phyloP scores from a whole-genome alignment of 352 stramenopile species.

The Phytophthora lateralis region DNA sequence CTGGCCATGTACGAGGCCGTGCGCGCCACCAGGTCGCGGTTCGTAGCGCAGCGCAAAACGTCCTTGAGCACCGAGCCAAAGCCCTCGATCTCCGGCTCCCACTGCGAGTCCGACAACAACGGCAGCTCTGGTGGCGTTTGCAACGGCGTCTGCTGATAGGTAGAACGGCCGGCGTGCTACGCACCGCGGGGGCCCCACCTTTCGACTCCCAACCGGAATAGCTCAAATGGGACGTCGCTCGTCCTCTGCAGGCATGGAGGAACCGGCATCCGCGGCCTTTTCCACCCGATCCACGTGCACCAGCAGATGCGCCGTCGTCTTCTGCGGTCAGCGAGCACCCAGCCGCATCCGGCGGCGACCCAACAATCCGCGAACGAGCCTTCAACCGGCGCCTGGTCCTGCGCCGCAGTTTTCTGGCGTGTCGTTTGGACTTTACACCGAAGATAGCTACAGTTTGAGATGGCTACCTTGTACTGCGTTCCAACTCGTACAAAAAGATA shows the following conservation, averaged over 20 bases:
- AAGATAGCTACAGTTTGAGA: no score
- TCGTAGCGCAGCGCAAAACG: conserved; percentile 70
- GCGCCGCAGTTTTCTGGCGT: no score
- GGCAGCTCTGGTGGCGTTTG: conserved; percentile 6
- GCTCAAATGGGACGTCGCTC: conserved; percentile 6
- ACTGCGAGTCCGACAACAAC: conserved; percentile 69
- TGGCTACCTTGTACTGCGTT: conserved; percentile 82
- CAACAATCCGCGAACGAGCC: no score
- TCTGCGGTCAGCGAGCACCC: no score
- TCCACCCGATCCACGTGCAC: no score
- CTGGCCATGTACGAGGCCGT: conserved; percentile 76
- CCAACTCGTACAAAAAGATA: neutral
- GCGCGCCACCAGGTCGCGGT: conserved; percentile 72
- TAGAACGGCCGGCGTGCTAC: conserved; percentile 11
- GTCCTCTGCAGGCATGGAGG: no score
- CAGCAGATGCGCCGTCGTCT: no score
- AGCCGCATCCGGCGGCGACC: no score
- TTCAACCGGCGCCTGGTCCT: no score
- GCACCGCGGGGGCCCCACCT: conserved; percentile 16
- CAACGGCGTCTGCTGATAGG: conserved; percentile 20
- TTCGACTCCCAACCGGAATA: no score
- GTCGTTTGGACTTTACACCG: no score
- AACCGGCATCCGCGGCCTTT: no score
- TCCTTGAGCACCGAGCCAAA: conserved; percentile 79
- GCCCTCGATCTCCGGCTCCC: conserved; percentile 75